Percentiles rank a stretch among this genome's conserved stretches.
Evolutionary conservation across 202 grass and related monocot genomes (phyloP).

Genomic region (Panicum hallii): DNA sequence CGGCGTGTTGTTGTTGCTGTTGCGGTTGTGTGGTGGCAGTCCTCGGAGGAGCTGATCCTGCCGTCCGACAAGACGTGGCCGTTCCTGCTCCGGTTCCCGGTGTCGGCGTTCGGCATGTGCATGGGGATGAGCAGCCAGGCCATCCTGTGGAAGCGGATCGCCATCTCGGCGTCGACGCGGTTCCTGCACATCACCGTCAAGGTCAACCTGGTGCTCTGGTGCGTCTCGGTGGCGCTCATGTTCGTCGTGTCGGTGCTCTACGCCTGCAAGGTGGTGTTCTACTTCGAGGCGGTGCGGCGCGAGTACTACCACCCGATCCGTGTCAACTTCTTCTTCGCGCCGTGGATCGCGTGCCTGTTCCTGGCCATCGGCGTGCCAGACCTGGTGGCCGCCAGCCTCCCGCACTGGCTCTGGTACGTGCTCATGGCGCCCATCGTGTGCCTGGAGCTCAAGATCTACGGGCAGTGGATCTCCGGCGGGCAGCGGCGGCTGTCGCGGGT

Average conservation of each 20-base stretch:
- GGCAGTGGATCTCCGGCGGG: conserved; percentile 92
- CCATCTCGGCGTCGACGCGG: conserved; percentile 65
- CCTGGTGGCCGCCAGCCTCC: conserved; percentile 41
- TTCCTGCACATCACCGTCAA: conserved; percentile 76
- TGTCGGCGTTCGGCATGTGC: conserved; percentile 85
- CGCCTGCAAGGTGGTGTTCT: conserved; percentile 70
- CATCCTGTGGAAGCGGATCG: conserved; percentile 81
- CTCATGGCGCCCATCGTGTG: conserved; percentile 79
- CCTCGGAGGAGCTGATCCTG: conserved; percentile 73
- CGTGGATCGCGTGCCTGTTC: conserved; percentile 92
- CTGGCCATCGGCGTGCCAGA: conserved; percentile 75
- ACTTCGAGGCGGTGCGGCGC: conserved; percentile 83
- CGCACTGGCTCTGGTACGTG: conserved; percentile 71
- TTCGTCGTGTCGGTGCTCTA: conserved; percentile 59
- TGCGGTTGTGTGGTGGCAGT: conserved; percentile 38
- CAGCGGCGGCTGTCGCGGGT: conserved; percentile 78
- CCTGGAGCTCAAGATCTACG: conserved; percentile 96
- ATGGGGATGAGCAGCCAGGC: conserved; percentile 90
- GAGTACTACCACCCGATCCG: conserved; percentile 95
- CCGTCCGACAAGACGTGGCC: conserved; percentile 95
- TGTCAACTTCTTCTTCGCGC: conserved; percentile 97
- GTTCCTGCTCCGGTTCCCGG: conserved; percentile 87
- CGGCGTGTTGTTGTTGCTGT: background rate
- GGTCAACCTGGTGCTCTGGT: conserved; percentile 82
- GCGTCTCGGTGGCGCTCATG: conserved; percentile 67